These are phyloP conservation scores for Turnera subulata DNA, from an alignment of 345 rosid species.

Conservation along the genomic window DNA sequence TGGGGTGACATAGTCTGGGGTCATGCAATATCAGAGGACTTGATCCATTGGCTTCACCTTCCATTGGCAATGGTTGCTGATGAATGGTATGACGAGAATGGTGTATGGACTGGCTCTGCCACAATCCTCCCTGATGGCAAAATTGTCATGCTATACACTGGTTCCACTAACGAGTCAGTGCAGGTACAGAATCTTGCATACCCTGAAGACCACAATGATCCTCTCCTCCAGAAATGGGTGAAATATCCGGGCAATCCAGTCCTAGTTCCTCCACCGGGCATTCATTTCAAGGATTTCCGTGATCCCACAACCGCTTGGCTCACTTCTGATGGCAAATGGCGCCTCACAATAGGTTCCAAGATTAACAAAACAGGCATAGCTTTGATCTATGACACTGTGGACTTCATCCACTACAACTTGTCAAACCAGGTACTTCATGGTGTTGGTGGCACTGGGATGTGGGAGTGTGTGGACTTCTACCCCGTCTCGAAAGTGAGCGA, in stretches of 20 bases:
- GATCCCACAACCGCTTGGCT: conserved; percentile 97
- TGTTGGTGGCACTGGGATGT: conserved; percentile 81
- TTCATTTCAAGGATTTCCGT: conserved; percentile 63
- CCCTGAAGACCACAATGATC: conserved; percentile 70
- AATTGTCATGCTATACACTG: conserved; percentile 80
- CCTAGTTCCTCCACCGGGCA: conserved; percentile 66
- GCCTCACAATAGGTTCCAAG: conserved; percentile 70
- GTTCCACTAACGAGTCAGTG: conserved; percentile 58
- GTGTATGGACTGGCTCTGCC: conserved; percentile 95
- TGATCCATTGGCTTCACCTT: conserved; percentile 84
- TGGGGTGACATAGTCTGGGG: conserved; percentile 99
- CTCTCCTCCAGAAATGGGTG: conserved; percentile 67
- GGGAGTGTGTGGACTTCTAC: conserved; percentile 82
- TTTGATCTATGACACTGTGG: conserved; percentile 68
- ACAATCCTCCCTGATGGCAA: conserved; percentile 78
- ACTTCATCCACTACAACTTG: conserved; percentile 48
- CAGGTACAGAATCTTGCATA: conserved; percentile 92
- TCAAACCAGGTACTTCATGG: conserved; percentile 42
- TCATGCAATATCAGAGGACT: conserved; percentile 78
- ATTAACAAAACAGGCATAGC: conserved; percentile 62
- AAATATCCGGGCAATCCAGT: conserved; percentile 73
- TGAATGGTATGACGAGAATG: conserved; percentile 71
- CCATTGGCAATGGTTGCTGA: conserved; percentile 86
- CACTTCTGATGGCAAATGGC: conserved; percentile 76
- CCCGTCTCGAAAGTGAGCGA: conserved; percentile 38